Evolutionary conservation across 371 early-diverging fungal genomes (phyloP).

Genomic region (Choanephora cucurbitarum): DNA sequence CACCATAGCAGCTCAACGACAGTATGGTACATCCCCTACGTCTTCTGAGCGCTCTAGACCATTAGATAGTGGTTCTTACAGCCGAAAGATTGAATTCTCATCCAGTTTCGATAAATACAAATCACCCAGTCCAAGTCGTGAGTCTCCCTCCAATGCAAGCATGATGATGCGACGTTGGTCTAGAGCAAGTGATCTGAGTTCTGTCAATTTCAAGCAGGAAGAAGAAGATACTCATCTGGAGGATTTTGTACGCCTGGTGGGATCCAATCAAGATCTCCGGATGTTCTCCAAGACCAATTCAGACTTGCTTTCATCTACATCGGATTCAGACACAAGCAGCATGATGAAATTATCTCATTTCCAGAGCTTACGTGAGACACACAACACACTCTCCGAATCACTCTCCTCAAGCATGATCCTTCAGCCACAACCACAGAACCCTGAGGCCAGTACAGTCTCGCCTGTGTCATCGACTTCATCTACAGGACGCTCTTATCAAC

Average conservation of each 20-base stretch:
- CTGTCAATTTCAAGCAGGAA: conserved; percentile 15
- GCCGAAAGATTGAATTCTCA: conserved; percentile 37
- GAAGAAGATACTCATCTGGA: conserved; percentile 57
- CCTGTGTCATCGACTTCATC: conserved; percentile 30
- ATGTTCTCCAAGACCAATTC: conserved; percentile 33
- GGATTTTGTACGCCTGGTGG: conserved; percentile 66
- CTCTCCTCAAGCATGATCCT: conserved; percentile 23
- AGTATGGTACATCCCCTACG: conserved; percentile 1
- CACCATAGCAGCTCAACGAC: conserved; percentile 1
- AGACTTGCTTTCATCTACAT: conserved; percentile 8
- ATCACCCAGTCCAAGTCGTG: conserved; percentile 19
- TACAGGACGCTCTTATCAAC: conserved; percentile 28
- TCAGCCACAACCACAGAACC: background rate
- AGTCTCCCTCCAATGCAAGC: conserved; percentile 17
- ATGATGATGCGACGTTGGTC: conserved; percentile 32
- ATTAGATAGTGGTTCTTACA: conserved; percentile 21
- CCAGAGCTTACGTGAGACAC: conserved; percentile 37
- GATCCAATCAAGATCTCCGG: conserved; percentile 52
- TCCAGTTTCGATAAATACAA: conserved; percentile 43
- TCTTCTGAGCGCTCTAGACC: conserved; percentile 3
- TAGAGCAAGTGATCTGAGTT: conserved; percentile 36
- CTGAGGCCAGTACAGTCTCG: conserved; percentile 4
- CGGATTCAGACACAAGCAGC: conserved; percentile 6
- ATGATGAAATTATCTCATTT: conserved; percentile 36
- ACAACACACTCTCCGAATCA: conserved; percentile 30